phyloP scores from a whole-genome alignment of 2,329 filamentous ascomycete species.

The Xylaria sp. region DNA sequence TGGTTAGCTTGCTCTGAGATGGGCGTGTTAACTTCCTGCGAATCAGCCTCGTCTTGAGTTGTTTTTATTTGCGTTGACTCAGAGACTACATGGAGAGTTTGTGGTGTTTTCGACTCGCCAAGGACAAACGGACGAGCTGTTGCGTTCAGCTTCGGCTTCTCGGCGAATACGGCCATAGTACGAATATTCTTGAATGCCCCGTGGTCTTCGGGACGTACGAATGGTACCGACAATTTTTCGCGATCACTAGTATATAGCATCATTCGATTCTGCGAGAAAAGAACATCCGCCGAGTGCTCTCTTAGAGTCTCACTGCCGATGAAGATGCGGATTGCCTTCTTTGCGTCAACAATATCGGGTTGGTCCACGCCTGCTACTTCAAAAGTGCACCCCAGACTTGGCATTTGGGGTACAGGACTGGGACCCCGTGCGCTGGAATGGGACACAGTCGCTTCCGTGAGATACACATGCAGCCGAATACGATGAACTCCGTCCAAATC shows the following conservation, averaged over 20 bases:
- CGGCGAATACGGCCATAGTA: conserved; percentile 67
- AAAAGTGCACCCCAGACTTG: conserved; percentile 83
- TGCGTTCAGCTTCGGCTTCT: conserved; percentile 68
- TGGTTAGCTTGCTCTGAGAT: conserved; percentile 52
- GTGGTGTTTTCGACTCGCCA: conserved; percentile 50
- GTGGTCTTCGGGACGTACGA: conserved; percentile 92
- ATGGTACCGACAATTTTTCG: conserved; percentile 88
- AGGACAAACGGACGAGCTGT: conserved; percentile 59
- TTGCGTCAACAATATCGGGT: conserved; percentile 59
- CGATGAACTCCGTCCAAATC: conserved; percentile 73
- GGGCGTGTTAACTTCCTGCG: conserved; percentile 53
- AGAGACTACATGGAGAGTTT: conserved; percentile 31
- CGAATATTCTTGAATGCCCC: conserved; percentile 79
- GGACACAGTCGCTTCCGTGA: conserved; percentile 88
- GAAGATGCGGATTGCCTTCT: conserved; percentile 82
- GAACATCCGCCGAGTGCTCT: conserved; percentile 86
- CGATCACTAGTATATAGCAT: conserved; percentile 87
- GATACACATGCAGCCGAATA: conserved; percentile 84
- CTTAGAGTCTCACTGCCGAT: conserved; percentile 90
- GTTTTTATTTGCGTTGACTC: conserved; percentile 46
- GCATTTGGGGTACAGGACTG: conserved; percentile 81
- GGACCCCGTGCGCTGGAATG: conserved; percentile 77
- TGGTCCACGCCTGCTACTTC: conserved; percentile 73
- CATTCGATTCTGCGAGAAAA: conserved; percentile 93
- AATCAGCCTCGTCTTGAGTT: conserved; percentile 46